A percentile compares a stretch with the other conserved stretches of the same genome.
Evolutionary conservation across 139 green algal genomes (phyloP).

Genomic region (Coelastrella sp.): DNA sequence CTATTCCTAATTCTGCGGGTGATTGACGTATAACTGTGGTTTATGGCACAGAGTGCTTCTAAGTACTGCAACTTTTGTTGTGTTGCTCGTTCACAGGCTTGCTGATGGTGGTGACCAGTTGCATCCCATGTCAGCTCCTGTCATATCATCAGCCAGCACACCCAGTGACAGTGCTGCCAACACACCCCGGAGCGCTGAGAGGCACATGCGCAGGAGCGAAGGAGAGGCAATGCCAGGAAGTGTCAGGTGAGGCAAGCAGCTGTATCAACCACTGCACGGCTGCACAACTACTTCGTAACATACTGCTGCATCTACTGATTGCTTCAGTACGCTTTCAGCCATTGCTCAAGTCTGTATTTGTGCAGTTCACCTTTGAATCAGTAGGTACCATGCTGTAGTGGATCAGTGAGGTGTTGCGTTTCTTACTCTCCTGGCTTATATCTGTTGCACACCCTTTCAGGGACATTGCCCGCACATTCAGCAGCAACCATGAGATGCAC

Average conservation of each 20-base stretch:
- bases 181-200: not conserved
- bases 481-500: conserved; percentile 20
- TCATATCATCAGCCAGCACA: not conserved
- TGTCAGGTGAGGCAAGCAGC: conserved; percentile 3
- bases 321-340: too few species aligned
- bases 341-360: too few species aligned
- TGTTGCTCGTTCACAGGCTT: not conserved
- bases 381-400: too few species aligned
- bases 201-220: not conserved
- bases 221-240: conserved; percentile 21
- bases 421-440: too few species aligned
- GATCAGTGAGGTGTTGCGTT: too few species aligned
- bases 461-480: conserved; percentile 41
- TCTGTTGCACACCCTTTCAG: too few species aligned
- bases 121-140: not conserved
- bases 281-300: too few species aligned
- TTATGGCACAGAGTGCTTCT: too few species aligned
- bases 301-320: too few species aligned
- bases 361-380: too few species aligned
- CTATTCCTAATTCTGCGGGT: too few species aligned
- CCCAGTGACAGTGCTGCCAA: conserved; percentile 23
- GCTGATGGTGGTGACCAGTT: conserved; percentile 6
- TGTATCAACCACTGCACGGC: not conserved
- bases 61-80: not conserved
- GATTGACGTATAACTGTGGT: too few species aligned